phyloP scores from a whole-genome alignment of 805 yeast genomes.

The Saccharomycopsis sp. region DNA sequence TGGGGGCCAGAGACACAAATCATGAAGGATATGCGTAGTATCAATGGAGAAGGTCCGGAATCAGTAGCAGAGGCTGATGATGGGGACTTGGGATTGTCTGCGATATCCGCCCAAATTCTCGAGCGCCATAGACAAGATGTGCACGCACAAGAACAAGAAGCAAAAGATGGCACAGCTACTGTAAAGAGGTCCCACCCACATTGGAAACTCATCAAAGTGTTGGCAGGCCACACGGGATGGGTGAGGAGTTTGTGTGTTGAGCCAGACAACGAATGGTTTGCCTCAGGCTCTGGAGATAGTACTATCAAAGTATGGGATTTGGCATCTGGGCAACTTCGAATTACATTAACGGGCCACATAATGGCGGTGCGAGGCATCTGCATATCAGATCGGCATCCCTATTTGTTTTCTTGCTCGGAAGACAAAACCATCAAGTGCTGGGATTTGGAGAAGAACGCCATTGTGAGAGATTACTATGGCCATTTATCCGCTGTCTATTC shows the following conservation, averaged over 20 bases:
- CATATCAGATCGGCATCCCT: constrained; percentile 71
- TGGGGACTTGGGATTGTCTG: not conserved
- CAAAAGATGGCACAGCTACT: constrained; percentile 14
- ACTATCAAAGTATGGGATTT: constrained; percentile 90
- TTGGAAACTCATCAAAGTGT: constrained; percentile 66
- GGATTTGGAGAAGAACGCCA: constrained; percentile 84
- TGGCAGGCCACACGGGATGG: constrained; percentile 92
- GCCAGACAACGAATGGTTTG: constrained; percentile 85
- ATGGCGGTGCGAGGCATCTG: constrained; percentile 79
- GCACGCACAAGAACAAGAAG: constrained; percentile 12
- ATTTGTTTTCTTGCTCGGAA: constrained; percentile 85
- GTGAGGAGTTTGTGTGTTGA: constrained; percentile 75
- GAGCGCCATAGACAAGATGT: constrained; percentile 9
- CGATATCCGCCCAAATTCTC: not conserved
- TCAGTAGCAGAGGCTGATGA: not conserved
- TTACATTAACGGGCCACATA: constrained; percentile 82
- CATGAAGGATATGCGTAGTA: too few species aligned
- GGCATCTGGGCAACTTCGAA: constrained; percentile 55
- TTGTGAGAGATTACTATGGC: constrained; percentile 85
- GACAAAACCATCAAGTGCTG: constrained; percentile 91
- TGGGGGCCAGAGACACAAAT: too few species aligned
- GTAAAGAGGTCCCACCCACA: constrained; percentile 40
- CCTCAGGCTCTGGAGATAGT: constrained; percentile 81
- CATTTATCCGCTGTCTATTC: constrained; percentile 86
- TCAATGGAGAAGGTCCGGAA: constrained; percentile 5